Conservation (phyloP, 1,284 basidiomycete genomes). For the Boletus calvinii region DNA sequence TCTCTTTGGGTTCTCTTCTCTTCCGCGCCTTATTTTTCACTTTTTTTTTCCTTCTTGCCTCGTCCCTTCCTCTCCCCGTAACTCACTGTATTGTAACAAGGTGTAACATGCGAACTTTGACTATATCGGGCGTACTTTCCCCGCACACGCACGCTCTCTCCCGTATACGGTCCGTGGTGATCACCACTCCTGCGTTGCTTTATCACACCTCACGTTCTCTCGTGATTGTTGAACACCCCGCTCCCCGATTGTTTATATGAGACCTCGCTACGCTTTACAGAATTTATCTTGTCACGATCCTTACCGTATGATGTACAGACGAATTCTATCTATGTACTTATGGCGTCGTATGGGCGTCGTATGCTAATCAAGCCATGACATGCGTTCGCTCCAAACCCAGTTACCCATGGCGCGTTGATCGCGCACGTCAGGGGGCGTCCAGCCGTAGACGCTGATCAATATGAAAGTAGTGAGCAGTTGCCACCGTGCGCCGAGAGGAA, state of each 20-base stretch:
- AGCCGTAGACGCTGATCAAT: conserved; percentile 47
- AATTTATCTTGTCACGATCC: conserved; percentile 31
- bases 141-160: conserved; percentile 12
- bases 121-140: conserved; percentile 34
- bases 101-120: conserved; percentile 48
- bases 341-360: conserved; percentile 19
- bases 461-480: background rate
- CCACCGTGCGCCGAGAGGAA: background rate
- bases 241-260: conserved; percentile 22
- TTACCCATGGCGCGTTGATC: conserved; percentile 19
- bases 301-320: conserved; percentile 31
- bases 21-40: conserved; percentile 29
- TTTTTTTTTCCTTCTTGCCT: conserved; percentile 31
- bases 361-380: conserved; percentile 50
- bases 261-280: background rate
- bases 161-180: conserved; percentile 18
- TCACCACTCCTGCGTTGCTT: conserved; percentile 12
- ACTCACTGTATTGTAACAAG: conserved; percentile 77
- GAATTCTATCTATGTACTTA: conserved; percentile 27
- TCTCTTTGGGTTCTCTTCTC: conserved; percentile 46
- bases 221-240: conserved; percentile 12
- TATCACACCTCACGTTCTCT: conserved; percentile 8
- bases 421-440: conserved; percentile 6
- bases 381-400: conserved; percentile 56
- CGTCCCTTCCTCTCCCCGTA: conserved; percentile 32